Evolutionary conservation across 2,329 filamentous ascomycete genomes (phyloP), one percentile per base, ranked within the genome.

Genomic region (Huntiella bhutanensis): DNA sequence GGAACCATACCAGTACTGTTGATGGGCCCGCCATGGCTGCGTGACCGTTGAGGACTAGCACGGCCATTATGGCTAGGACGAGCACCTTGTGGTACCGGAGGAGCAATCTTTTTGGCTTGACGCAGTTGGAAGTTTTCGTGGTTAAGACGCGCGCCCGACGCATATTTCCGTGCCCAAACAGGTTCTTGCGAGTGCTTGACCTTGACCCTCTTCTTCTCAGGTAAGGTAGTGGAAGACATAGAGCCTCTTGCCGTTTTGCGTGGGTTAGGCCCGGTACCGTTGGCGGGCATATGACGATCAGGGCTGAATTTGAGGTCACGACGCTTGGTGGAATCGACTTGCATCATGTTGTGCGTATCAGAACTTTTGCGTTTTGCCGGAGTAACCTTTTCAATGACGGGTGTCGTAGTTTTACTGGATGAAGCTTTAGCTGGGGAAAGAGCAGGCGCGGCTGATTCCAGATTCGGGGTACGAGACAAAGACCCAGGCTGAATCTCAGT

Each of bases 351-450:
- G 41, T 65, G 56, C 50, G 65, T 56, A 50, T 69, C 65, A 28
- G 65, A 66, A 22, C 68, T 57, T 56, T 71, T 71, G 45, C 68
- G 59, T 54, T 71, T 71, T 17, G 60, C 62, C 22, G 66, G 60
- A 33, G 62, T 64, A 46, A 55, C 52, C 45, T 59, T 59, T 43
- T 60, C 55, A 44, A 41, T 34, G 32, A 49, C 33, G 10, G 47
- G 43, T 10, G 47, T 36, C 16, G 45, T 49, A 11, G 36, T 37
- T 17, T 44, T 40, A 7, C 34, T 40, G n/a, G 47, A 45, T 33
- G 38, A 33, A 7, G 35, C 15, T 7, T 8, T 19, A 45, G 16
- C 15, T 37, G 17, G 33, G 37, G 22, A 33, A 16, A 33, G 17
- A 11, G 12, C 32, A 38, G 43, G 17, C 13, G 16, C n/a, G 22